A percentile compares a stretch with the other conserved stretches of the same genome.
Evolutionary conservation across 1,139 yeast genomes (phyloP).

Genomic region (Taiozyma sp.): DNA sequence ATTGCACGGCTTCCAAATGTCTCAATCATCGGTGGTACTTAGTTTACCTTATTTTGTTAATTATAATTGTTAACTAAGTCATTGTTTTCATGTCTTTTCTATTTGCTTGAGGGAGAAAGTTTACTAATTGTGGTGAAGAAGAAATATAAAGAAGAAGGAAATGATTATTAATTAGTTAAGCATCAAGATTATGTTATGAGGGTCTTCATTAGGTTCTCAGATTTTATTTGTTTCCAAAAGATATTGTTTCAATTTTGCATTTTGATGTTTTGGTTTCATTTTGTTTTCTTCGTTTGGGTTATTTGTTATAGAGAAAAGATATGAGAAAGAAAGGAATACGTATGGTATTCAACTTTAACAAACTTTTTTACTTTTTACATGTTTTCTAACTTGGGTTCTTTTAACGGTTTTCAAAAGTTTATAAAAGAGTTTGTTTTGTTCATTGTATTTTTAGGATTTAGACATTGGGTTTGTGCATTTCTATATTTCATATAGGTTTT

Average conservation of each 20-base stretch:
- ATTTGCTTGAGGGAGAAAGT: neutral
- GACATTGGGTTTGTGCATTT: slow-evolving; percentile 20
- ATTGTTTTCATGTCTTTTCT: slow-evolving; percentile 1
- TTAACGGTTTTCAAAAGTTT: slow-evolving; percentile 4
- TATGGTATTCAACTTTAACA: neutral
- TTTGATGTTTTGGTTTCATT: neutral
- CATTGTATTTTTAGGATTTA: slow-evolving; percentile 14
- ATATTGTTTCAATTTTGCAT: neutral
- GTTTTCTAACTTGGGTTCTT: neutral
- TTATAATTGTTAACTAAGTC: neutral
- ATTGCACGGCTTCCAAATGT: slow-evolving; percentile 14
- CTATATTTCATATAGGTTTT: slow-evolving; percentile 3
- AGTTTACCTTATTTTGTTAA: neutral
- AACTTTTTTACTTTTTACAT: neutral
- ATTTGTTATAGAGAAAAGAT: neutral
- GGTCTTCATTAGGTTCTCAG: neutral
- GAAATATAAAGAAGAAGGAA: neutral
- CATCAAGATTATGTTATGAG: neutral
- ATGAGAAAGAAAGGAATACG: neutral
- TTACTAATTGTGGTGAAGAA: neutral
- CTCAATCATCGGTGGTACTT: slow-evolving; percentile 10
- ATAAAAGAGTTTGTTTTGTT: slow-evolving; percentile 17
- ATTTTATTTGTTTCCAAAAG: neutral
- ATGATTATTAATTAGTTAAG: neutral
- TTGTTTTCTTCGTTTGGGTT: slow-evolving; percentile 1